These are phyloP conservation scores for Rosa multiflora DNA, from an alignment of 306 rosid species.

Conservation along the genomic window DNA sequence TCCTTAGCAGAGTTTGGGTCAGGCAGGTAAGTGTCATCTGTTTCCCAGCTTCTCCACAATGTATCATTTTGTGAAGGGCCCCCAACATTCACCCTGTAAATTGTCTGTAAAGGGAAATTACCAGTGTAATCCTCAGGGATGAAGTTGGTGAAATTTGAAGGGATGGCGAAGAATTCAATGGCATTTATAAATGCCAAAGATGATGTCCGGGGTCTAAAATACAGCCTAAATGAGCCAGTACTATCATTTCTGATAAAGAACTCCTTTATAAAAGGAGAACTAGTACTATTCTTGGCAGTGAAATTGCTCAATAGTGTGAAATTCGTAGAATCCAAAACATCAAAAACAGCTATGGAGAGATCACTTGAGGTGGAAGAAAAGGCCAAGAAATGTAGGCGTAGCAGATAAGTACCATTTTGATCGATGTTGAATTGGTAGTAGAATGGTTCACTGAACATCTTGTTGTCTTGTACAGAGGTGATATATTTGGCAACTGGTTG, in stretches of 20 bases:
- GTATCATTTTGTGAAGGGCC: background rate
- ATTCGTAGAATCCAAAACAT: constrained; percentile 32
- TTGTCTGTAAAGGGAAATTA: constrained; percentile 1
- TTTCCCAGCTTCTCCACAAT: constrained; percentile 29
- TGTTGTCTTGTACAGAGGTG: constrained; percentile 32
- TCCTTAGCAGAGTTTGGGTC: background rate
- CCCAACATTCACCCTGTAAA: constrained; percentile 45
- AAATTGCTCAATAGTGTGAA: constrained; percentile 34
- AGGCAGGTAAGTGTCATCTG: background rate
- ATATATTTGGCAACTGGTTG: background rate
- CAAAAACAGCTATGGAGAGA: constrained; percentile 38
- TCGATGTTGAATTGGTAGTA: constrained; percentile 12
- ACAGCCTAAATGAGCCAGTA: constrained; percentile 11
- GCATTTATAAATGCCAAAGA: constrained; percentile 57
- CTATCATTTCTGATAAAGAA: constrained; percentile 18
- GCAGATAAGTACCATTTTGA: constrained; percentile 21
- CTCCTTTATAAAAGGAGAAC: constrained; percentile 29
- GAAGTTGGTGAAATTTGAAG: background rate
- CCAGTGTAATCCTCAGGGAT: background rate
- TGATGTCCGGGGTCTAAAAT: constrained; percentile 31
- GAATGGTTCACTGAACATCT: constrained; percentile 12
- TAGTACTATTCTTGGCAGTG: constrained; percentile 6
- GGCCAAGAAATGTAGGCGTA: constrained; percentile 56
- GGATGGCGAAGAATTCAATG: constrained; percentile 32
- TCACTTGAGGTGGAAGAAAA: constrained; percentile 10